These are phyloP conservation scores for Martiniozyma abietophila DNA, from an alignment of 805 yeast genomes.

Conservation along the genomic window DNA sequence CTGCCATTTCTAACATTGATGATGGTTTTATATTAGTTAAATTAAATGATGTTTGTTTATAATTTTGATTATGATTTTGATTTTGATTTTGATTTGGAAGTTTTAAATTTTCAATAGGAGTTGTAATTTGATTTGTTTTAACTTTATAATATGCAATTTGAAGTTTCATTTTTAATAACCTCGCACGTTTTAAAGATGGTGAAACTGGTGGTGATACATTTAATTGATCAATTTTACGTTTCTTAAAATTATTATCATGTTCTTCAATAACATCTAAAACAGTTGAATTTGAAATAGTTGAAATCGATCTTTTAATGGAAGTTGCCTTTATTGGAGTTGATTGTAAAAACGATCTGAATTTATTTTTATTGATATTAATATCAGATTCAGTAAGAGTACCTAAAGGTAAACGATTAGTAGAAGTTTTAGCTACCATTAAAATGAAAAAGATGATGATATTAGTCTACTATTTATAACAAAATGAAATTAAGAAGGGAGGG, in stretches of 20 bases:
- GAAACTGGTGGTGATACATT: conserved; percentile 10
- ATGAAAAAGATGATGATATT: no score
- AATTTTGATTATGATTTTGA: neutral
- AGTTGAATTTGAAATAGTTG: no score
- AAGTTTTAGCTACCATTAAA: conserved; percentile 5
- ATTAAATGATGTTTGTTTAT: neutral
- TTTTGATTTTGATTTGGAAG: conserved; percentile 11
- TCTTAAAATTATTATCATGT: conserved; percentile 1
- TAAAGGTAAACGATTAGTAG: conserved; percentile 17
- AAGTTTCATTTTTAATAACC: conserved; percentile 36
- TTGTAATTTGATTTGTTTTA: conserved; percentile 36
- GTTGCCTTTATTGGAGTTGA: conserved; percentile 6
- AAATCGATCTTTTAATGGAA: neutral
- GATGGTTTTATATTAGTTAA: conserved; percentile 1
- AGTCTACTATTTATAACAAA: no score
- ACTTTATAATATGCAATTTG: conserved; percentile 45
- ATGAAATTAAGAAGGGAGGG: no score
- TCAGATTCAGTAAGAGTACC: conserved; percentile 15
- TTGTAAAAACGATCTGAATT: conserved; percentile 2
- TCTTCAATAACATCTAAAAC: neutral
- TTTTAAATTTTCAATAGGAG: conserved; percentile 25
- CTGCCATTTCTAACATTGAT: conserved; percentile 5
- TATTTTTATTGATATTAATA: conserved; percentile 15
- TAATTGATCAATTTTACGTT: conserved; percentile 2
- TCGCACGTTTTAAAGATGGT: conserved; percentile 27